Percentiles rank a stretch among this genome's conserved stretches.
These are phyloP conservation scores for Candida freyschussii DNA, from an alignment of 1,139 yeast species.

Conservation along the genomic window DNA sequence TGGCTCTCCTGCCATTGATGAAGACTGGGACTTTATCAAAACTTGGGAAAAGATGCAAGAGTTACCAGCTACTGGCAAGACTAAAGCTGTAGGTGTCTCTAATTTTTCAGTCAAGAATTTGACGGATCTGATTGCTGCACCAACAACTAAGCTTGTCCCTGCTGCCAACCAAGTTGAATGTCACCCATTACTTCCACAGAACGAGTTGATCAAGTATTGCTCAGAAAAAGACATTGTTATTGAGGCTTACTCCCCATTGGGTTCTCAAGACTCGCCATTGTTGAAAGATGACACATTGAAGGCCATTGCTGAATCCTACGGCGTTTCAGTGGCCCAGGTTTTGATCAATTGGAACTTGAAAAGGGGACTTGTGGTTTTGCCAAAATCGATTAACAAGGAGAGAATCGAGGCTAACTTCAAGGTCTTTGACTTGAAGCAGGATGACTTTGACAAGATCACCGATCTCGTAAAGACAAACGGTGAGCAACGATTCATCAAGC, in stretches of 20 bases:
- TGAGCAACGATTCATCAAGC: conserved; percentile 43
- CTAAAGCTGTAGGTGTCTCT: conserved; percentile 74
- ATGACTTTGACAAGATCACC: conserved; percentile 48
- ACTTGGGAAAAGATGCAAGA: conserved; percentile 70
- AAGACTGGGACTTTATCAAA: conserved; percentile 52
- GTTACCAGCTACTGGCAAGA: conserved; percentile 51
- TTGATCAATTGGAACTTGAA: conserved; percentile 69
- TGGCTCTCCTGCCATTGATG: conserved; percentile 42
- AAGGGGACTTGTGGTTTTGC: conserved; percentile 66
- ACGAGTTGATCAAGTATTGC: conserved; percentile 52
- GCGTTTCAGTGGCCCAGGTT: conserved; percentile 53
- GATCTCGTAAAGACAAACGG: conserved; percentile 43
- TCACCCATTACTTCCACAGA: conserved; percentile 74
- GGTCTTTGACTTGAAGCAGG: conserved; percentile 45
- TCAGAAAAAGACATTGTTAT: conserved; percentile 50
- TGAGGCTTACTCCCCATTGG: conserved; percentile 81
- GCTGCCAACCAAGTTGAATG: conserved; percentile 71
- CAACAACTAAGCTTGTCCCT: conserved; percentile 52
- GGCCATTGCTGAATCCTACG: conserved; percentile 50
- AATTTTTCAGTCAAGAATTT: conserved; percentile 59
- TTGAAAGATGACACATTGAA: conserved; percentile 45
- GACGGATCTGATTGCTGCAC: conserved; percentile 45
- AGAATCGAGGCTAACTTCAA: conserved; percentile 59
- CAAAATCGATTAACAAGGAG: conserved; percentile 60
- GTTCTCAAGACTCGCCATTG: conserved; percentile 63